phyloP scores from a whole-genome alignment of 805 yeast genomes.

The Debaryomyces maramus region DNA sequence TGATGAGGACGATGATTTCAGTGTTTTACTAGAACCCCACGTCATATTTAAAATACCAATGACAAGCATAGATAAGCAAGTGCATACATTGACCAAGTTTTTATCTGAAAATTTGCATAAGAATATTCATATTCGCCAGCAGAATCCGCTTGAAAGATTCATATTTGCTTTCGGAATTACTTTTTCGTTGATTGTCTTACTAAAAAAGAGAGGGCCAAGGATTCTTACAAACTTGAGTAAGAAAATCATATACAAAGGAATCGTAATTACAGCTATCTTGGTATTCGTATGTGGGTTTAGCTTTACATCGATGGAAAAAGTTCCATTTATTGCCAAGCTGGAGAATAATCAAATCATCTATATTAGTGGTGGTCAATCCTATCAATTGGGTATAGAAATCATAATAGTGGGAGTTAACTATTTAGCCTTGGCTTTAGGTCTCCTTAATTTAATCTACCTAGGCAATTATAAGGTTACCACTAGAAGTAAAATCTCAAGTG shows the following conservation, averaged over 20 bases:
- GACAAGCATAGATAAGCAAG: conserved; percentile 35
- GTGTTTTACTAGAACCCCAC: conserved; percentile 28
- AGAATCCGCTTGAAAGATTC: conserved; percentile 44
- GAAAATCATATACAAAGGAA: conserved; percentile 20
- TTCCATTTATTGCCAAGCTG: conserved; percentile 60
- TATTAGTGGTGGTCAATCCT: conserved; percentile 63
- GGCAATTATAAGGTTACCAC: conserved; percentile 31
- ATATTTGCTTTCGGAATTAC: conserved; percentile 46
- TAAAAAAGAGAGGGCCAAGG: conserved; percentile 49
- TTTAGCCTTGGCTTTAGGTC: conserved; percentile 40
- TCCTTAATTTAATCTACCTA: conserved; percentile 41
- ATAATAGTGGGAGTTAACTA: conserved; percentile 54
- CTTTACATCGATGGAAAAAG: conserved; percentile 58
- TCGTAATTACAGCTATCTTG: conserved; percentile 42
- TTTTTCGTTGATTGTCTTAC: conserved; percentile 42
- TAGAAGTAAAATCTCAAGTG: conserved; percentile 18
- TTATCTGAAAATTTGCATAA: conserved; percentile 47
- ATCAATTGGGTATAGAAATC: conserved; percentile 73
- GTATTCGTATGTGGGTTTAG: conserved; percentile 61
- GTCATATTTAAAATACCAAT: conserved; percentile 38
- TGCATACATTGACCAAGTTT: conserved; percentile 54
- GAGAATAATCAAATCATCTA: conserved; percentile 52
- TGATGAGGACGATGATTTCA: conserved; percentile 17
- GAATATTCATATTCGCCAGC: conserved; percentile 42
- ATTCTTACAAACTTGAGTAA: conserved; percentile 20